Percentiles rank a stretch among this genome's conserved stretches.
phyloP scores from a whole-genome alignment of 768 basidiomycete genomes.

The Mycena chlorophos region DNA sequence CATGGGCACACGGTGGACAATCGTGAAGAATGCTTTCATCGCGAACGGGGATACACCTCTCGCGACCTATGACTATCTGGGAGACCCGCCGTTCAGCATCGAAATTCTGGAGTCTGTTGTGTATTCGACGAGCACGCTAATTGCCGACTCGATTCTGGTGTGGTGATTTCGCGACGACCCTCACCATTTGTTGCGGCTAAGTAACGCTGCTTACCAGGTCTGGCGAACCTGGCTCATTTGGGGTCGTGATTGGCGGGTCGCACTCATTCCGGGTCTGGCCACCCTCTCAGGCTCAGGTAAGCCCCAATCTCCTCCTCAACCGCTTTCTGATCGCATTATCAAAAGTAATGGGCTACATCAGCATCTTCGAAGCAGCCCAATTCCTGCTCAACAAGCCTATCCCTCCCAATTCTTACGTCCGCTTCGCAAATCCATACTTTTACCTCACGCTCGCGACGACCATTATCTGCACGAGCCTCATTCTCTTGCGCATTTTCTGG shows the following conservation, averaged over 20 bases:
- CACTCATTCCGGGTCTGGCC: not conserved
- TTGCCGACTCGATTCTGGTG: not conserved
- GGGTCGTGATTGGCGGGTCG: constrained; percentile 5
- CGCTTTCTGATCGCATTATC: not conserved
- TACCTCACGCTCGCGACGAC: constrained; percentile 5
- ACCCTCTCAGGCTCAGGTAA: constrained; percentile 8
- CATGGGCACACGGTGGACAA: not conserved
- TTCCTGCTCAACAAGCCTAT: constrained; percentile 2
- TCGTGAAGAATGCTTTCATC: not conserved
- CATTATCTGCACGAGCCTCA: not conserved
- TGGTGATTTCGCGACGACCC: not conserved
- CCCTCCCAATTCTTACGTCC: not conserved
- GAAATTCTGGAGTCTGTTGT: not conserved
- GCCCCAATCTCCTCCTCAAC: not conserved
- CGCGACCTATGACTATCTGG: not conserved
- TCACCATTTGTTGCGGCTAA: not conserved
- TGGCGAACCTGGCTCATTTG: constrained; percentile 13
- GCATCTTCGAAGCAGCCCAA: constrained; percentile 2
- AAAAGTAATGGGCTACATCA: constrained; percentile 3
- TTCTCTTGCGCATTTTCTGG: constrained; percentile 3
- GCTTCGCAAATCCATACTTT: constrained; percentile 9
- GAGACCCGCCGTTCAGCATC: not conserved
- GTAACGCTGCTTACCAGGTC: not conserved
- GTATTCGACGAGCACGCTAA: not conserved
- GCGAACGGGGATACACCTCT: not conserved